These are phyloP conservation scores for Xylaria sp. DNA, from an alignment of 2,329 filamentous ascomycete species.

Conservation along the genomic window DNA sequence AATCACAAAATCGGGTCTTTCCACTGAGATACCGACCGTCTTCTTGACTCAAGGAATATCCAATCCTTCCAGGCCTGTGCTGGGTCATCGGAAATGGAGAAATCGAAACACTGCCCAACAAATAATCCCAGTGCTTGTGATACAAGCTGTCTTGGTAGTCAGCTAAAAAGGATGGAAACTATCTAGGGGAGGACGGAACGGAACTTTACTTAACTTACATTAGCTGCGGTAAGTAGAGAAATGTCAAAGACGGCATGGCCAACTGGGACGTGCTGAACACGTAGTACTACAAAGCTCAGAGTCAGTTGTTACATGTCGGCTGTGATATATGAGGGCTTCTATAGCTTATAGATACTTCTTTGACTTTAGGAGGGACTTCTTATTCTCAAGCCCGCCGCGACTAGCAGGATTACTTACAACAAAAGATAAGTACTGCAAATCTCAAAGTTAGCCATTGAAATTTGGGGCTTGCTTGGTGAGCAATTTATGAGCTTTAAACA, in stretches of 20 bases:
- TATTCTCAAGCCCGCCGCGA: neutral
- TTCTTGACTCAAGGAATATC: constrained; percentile 22
- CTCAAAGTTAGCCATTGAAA: too few species aligned
- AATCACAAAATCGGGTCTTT: neutral
- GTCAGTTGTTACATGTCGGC: neutral
- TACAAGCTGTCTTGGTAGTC: constrained; percentile 2
- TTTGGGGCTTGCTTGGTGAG: too few species aligned
- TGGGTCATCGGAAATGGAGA: neutral
- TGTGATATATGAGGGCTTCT: neutral
- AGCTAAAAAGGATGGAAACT: neutral
- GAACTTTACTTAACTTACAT: neutral
- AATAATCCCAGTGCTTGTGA: constrained; percentile 14
- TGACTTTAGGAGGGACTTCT: neutral
- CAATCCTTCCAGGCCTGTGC: constrained; percentile 13
- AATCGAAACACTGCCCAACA: constrained; percentile 9
- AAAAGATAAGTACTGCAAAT: constrained; percentile 21
- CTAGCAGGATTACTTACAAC: neutral
- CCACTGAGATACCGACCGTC: constrained; percentile 10
- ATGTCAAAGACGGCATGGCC: constrained; percentile 20
- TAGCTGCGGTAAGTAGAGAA: constrained; percentile 13
- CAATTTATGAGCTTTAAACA: too few species aligned
- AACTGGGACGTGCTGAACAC: constrained; percentile 16
- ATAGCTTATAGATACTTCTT: too few species aligned
- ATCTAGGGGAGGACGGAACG: too few species aligned
- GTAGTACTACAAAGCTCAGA: neutral